These are phyloP conservation scores for Solidago caesia DNA, from an alignment of 129 eudicot species.

Conservation along the genomic window DNA sequence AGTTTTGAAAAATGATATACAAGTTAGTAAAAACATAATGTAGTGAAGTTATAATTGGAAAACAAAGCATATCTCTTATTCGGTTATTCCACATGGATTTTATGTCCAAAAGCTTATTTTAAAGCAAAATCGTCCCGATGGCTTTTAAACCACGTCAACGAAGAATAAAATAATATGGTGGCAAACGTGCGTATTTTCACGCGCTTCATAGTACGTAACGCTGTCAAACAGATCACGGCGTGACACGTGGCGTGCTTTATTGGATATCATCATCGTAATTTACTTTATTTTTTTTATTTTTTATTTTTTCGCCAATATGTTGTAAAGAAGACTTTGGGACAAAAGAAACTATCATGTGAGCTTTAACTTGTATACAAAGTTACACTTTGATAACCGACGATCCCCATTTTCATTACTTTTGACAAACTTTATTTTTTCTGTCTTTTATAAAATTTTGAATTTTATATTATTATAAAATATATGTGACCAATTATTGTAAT, in stretches of 20 bases:
- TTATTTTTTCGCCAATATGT: background rate
- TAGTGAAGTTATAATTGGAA: too few species aligned
- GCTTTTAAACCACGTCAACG: conserved; percentile 2
- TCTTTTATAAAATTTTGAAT: too few species aligned
- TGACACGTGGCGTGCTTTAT: background rate
- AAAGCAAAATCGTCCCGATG: background rate
- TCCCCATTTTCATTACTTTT: too few species aligned
- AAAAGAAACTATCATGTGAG: background rate
- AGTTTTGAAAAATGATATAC: too few species aligned
- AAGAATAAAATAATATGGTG: background rate
- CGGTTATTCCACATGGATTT: background rate
- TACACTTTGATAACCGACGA: too few species aligned
- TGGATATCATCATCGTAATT: background rate
- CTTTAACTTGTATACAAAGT: too few species aligned
- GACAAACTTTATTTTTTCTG: too few species aligned
- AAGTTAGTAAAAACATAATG: too few species aligned
- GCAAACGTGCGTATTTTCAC: background rate
- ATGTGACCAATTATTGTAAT: too few species aligned
- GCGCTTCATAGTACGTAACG: background rate
- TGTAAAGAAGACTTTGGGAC: background rate
- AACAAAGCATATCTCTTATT: background rate
- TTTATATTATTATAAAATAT: too few species aligned
- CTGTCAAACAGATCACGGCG: conserved; percentile 13
- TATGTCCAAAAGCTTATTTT: background rate
- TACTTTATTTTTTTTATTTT: too few species aligned